A percentile compares a stretch with the other conserved stretches of the same genome.
phyloP scores from a whole-genome alignment of 768 basidiomycete species.

The Cystoderma amianthinum region DNA sequence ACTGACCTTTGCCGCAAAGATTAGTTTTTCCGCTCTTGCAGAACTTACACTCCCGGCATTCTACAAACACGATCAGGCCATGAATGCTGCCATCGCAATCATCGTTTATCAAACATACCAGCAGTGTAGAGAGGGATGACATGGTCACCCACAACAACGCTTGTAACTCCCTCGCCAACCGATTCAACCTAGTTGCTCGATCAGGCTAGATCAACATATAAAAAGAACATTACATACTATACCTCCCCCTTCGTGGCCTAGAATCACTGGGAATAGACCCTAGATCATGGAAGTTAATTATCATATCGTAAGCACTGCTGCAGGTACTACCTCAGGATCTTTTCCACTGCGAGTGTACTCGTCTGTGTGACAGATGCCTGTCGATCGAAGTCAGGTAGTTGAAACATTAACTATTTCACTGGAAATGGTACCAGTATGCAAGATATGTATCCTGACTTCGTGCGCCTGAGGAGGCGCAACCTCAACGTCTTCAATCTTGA shows the following conservation, averaged over 20 bases:
- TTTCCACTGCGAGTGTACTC: slow-evolving; percentile 95
- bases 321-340: slow-evolving; percentile 74
- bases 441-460: slow-evolving; percentile 91
- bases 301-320: background rate
- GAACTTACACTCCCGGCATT: slow-evolving; percentile 97
- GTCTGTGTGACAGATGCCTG: slow-evolving; percentile 96
- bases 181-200: slow-evolving; percentile 72
- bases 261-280: slow-evolving; percentile 88
- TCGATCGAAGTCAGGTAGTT: too few relatives aligned
- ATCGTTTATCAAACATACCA: too few relatives aligned
- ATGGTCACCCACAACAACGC: slow-evolving; percentile 77
- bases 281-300: slow-evolving; percentile 17
- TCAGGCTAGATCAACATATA: background rate
- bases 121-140: slow-evolving; percentile 97
- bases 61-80: slow-evolving; percentile 37
- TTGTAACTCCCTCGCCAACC: slow-evolving; percentile 93
- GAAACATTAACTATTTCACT: too few relatives aligned
- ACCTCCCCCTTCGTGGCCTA: slow-evolving; percentile 94
- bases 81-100: too few relatives aligned
- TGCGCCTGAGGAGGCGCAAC: slow-evolving; percentile 86
- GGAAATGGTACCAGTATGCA: slow-evolving; percentile 68
- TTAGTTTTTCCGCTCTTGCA: slow-evolving; percentile 99
- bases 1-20: slow-evolving; percentile 85
- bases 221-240: slow-evolving; percentile 46
- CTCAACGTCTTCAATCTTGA: slow-evolving; percentile 87